These are phyloP conservation scores for Trichoderma koningiopsis DNA, from an alignment of 2,329 filamentous ascomycete genomes.

Conservation along the genomic window DNA sequence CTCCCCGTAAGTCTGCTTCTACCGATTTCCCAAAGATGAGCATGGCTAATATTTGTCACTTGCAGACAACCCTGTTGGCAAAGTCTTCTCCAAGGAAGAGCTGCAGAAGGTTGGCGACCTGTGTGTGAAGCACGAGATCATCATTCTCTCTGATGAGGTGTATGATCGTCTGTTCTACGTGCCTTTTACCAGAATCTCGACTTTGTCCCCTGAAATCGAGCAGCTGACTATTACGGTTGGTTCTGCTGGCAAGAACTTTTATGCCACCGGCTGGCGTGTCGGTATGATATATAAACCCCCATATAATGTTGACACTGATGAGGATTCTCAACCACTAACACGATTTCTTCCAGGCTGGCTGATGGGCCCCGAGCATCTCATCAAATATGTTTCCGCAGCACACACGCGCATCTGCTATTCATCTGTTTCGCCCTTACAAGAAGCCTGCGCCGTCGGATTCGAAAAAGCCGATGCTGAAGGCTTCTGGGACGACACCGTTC, in stretches of 20 bases:
- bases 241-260: constrained; percentile 97
- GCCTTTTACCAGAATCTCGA: constrained; percentile 90
- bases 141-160: constrained; percentile 90
- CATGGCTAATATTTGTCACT: background rate
- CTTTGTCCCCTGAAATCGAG: constrained; percentile 86
- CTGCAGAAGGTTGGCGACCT: constrained; percentile 82
- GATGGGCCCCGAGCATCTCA: constrained; percentile 83
- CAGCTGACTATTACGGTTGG: constrained; percentile 89
- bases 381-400: constrained; percentile 88
- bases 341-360: constrained; percentile 65
- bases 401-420: constrained; percentile 97
- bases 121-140: constrained; percentile 89
- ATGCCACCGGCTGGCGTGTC: constrained; percentile 95
- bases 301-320: background rate
- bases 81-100: constrained; percentile 86
- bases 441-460: constrained; percentile 91
- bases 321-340: background rate
- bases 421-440: constrained; percentile 89
- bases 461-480: constrained; percentile 81
- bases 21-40: background rate
- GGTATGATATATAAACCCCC: constrained; percentile 38
- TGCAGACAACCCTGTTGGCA: constrained; percentile 91
- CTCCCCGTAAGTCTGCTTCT: constrained; percentile 52
- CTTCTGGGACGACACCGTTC: constrained; percentile 84
- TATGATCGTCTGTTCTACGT: constrained; percentile 96